These are phyloP conservation scores for Gaultheria prostrata DNA, from an alignment of 148 eudicot species.

Conservation along the genomic window DNA sequence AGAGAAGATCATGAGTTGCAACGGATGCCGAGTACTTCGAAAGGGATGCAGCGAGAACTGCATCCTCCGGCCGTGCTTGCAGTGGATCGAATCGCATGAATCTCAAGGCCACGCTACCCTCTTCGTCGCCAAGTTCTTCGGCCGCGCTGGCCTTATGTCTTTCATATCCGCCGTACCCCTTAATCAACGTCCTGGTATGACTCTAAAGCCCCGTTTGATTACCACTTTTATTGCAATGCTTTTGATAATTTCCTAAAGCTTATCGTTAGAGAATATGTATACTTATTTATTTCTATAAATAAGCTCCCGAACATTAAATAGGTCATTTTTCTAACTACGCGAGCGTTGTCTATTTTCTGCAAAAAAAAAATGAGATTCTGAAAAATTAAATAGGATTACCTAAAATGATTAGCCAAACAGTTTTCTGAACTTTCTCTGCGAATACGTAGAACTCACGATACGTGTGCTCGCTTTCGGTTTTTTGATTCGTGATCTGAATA, in stretches of 20 bases:
- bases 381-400: too few species aligned
- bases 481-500: background rate
- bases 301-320: background rate
- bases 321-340: background rate
- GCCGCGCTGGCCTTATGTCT: conserved; percentile 74
- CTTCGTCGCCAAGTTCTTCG: conserved; percentile 77
- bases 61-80: conserved; percentile 50
- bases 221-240: background rate
- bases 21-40: conserved; percentile 66
- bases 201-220: background rate
- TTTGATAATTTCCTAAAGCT: background rate
- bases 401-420: background rate
- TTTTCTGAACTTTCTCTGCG: background rate
- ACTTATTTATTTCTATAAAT: background rate
- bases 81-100: conserved; percentile 53
- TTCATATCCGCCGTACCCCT: conserved; percentile 66
- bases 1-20: conserved; percentile 55
- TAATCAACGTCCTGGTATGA: conserved; percentile 51
- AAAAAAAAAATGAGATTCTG: background rate
- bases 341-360: background rate
- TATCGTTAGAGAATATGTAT: background rate
- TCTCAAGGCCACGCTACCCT: conserved; percentile 74
- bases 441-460: background rate
- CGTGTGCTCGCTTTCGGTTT: background rate
- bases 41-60: conserved; percentile 77